These are phyloP conservation scores for Aspergillus sp. DNA, from an alignment of 2,329 filamentous ascomycete genomes.

Conservation along the genomic window DNA sequence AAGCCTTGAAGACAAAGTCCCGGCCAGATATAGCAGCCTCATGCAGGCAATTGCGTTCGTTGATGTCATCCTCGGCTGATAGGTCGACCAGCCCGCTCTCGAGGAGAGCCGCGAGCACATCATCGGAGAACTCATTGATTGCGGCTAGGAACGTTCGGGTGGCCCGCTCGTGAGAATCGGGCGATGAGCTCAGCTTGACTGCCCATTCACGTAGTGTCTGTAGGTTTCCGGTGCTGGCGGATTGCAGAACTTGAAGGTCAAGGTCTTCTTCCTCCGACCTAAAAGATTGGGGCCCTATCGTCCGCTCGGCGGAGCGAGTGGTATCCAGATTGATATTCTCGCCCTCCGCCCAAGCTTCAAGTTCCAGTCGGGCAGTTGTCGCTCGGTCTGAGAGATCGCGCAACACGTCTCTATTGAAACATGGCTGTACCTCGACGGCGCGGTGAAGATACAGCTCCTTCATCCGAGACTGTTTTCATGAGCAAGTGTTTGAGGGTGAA, in stretches of 20 bases:
- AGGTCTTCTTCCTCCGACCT: constrained; percentile 87
- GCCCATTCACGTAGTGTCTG: constrained; percentile 80
- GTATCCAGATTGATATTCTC: constrained; percentile 85
- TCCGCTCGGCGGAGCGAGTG: constrained; percentile 45
- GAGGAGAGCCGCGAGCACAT: constrained; percentile 75
- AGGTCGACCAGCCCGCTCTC: constrained; percentile 83
- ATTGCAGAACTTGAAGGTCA: constrained; percentile 85
- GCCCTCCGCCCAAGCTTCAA: constrained; percentile 95
- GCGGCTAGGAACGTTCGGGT: constrained; percentile 90
- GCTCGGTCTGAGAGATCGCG: constrained; percentile 96
- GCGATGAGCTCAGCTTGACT: constrained; percentile 66
- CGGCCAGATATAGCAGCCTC: constrained; percentile 96
- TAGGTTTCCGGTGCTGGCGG: constrained; percentile 77
- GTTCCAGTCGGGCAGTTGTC: constrained; percentile 91
- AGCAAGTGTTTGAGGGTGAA: constrained; percentile 17
- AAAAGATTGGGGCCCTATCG: constrained; percentile 42
- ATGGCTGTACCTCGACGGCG: constrained; percentile 95
- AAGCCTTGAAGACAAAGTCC: constrained; percentile 74
- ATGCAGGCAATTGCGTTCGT: constrained; percentile 93
- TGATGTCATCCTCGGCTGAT: constrained; percentile 96
- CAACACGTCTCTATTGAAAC: constrained; percentile 96
- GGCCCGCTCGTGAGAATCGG: constrained; percentile 72
- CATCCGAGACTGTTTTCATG: constrained; percentile 72
- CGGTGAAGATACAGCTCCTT: constrained; percentile 96
- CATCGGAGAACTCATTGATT: constrained; percentile 80